Evolutionary conservation across 2,329 filamentous ascomycete species (phyloP), one percentile per base, ranked within the genome.

Genomic region (Sporothrix humicola): DNA sequence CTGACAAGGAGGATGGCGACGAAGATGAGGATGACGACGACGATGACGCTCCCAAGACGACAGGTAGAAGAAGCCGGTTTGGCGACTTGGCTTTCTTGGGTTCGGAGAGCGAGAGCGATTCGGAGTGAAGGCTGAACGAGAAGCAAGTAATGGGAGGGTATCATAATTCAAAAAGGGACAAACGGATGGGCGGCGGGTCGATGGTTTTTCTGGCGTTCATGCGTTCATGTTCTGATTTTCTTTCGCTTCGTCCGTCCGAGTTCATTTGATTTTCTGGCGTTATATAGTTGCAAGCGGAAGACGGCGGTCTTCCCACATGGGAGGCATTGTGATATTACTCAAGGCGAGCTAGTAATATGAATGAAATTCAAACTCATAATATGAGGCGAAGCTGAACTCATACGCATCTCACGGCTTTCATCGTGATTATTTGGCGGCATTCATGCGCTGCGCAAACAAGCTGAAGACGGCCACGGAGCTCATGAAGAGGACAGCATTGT

Each of bases 401-500:
- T 42, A 9, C 0, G 10, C 31, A 17, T 17, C 9, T 20, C 59
- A 10, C 3, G 23, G 8, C 65, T 79, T 31, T 37, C 31, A 37
- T 37, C 31, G 31, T 37, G 31, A 37, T 5, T 74, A 83, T 77
- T 76, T 82, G 7, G 76, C 79, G 37, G 86, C 87, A 76, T 90
- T 90, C 87, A 98, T 92, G 77, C 92, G 92, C 80, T 99, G 96
- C 42, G 95, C 96, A 75, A 96, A 91, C 74, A 99, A 85, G 81
- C 95, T 97, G 84, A 98, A 98, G 74, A 97, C 90, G 8, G 95
- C 94, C 31, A 99, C 93, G 0, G 96, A 98, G 31, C 95, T 96
- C 87, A 99, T 95, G 84, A 98, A 99, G 1, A 98, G 86, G 0
- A 98, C 94, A 0, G 97, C 90, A 79, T 99, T 98, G 84, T 99